Conservation (phyloP, 768 basidiomycete genomes). For the Collybia sordida region DNA sequence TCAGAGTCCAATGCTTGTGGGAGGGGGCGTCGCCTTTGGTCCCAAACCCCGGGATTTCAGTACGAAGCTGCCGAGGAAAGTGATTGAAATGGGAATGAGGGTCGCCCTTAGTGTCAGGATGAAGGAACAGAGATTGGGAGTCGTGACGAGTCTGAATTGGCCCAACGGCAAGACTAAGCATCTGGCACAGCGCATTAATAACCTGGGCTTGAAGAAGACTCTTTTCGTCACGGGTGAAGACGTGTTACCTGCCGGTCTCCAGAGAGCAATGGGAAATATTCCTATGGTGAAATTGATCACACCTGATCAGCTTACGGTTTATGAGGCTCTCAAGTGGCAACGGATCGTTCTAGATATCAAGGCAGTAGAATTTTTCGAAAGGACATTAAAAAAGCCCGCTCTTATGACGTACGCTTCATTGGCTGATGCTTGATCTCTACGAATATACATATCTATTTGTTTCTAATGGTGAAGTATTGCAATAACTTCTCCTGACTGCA, state of each 20-base stretch:
- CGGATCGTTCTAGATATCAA: constrained; percentile 78
- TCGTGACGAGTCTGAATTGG: constrained; percentile 76
- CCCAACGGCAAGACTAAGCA: constrained; percentile 70
- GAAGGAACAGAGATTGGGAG: constrained; percentile 68
- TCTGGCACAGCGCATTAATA: constrained; percentile 59
- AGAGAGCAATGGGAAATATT: constrained; percentile 69
- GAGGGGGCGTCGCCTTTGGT: constrained; percentile 92
- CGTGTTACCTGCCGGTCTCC: constrained; percentile 51
- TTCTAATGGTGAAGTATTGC: too few species aligned
- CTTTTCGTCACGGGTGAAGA: constrained; percentile 74
- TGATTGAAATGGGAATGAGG: constrained; percentile 89
- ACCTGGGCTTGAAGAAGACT: constrained; percentile 68
- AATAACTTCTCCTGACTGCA: too few species aligned
- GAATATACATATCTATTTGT: not conserved
- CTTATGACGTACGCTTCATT: constrained; percentile 16
- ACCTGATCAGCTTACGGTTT: constrained; percentile 70
- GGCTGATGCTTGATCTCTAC: not conserved
- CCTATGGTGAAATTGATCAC: constrained; percentile 63
- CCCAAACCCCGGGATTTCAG: constrained; percentile 91
- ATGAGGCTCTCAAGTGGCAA: constrained; percentile 82
- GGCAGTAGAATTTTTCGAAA: constrained; percentile 80
- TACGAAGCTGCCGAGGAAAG: constrained; percentile 90
- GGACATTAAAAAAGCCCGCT: constrained; percentile 51
- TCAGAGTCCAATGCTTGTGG: constrained; percentile 83
- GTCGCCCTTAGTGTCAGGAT: constrained; percentile 86